Evolutionary conservation across 352 stramenopile species (phyloP).

Genomic region (Phytophthora pini): DNA sequence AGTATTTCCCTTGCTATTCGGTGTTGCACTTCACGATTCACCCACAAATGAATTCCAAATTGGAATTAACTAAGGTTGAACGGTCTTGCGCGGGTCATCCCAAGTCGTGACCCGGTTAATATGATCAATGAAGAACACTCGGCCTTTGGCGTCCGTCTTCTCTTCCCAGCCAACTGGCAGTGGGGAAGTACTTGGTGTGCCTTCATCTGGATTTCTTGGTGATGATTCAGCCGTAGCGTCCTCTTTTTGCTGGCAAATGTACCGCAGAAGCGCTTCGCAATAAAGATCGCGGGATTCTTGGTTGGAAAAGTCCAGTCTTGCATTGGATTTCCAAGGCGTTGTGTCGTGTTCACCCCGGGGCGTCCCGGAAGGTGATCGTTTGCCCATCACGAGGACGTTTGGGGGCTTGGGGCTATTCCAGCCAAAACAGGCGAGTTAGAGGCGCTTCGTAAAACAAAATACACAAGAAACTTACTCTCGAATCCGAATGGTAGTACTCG

Average conservation of each 20-base stretch:
- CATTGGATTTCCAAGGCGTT: slow-evolving; percentile 43
- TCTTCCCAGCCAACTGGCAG: slow-evolving; percentile 77
- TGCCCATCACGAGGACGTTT: slow-evolving; percentile 56
- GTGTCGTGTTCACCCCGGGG: slow-evolving; percentile 20
- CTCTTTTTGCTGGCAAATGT: slow-evolving; percentile 77
- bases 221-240: slow-evolving; percentile 29
- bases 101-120: slow-evolving; percentile 79
- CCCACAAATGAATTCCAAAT: no score
- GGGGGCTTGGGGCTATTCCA: slow-evolving; percentile 60
- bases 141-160: slow-evolving; percentile 70
- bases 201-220: slow-evolving; percentile 1
- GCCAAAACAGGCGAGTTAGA: not conserved
- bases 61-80: slow-evolving; percentile 10
- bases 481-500: slow-evolving; percentile 65
- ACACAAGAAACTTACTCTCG: slow-evolving; percentile 51
- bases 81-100: slow-evolving; percentile 52
- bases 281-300: slow-evolving; percentile 67
- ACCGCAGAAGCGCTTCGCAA: slow-evolving; percentile 70
- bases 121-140: slow-evolving; percentile 80
- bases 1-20: no score
- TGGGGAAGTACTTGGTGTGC: not conserved
- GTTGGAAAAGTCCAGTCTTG: slow-evolving; percentile 51
- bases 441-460: not conserved
- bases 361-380: slow-evolving; percentile 32
- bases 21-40: no score